phyloP scores from a whole-genome alignment of 768 basidiomycete genomes.

The Russula dissimulans region DNA sequence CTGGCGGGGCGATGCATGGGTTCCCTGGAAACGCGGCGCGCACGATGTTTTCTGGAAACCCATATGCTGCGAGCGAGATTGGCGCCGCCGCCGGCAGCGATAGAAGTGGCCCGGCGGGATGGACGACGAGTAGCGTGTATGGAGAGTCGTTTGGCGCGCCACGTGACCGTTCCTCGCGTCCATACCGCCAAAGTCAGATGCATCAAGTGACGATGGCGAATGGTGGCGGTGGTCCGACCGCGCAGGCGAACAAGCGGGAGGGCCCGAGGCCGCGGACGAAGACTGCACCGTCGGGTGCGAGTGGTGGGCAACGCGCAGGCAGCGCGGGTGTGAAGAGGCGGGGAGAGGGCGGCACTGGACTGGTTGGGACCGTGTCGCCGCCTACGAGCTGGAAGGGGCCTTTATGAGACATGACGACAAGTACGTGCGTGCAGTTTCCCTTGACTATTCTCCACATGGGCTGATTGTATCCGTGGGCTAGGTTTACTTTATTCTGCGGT shows the following conservation, averaged over 20 bases:
- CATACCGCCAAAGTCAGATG: conserved; percentile 6
- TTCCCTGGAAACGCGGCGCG: conserved; percentile 37
- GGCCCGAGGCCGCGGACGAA: conserved; percentile 24
- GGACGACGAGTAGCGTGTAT: conserved; percentile 57
- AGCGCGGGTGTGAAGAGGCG: background rate
- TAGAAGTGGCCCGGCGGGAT: conserved; percentile 17
- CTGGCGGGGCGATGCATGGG: conserved; percentile 33
- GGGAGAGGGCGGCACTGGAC: conserved; percentile 6
- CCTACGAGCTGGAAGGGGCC: conserved; percentile 29
- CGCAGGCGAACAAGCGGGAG: conserved; percentile 11
- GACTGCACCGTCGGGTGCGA: conserved; percentile 25
- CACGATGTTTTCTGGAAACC: conserved; percentile 61
- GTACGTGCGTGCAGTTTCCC: background rate
- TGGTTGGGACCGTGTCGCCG: conserved; percentile 22
- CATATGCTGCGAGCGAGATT: conserved; percentile 42
- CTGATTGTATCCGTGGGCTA: background rate
- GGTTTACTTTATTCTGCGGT: too few species aligned
- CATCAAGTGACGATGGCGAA: conserved; percentile 1
- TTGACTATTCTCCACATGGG: too few species aligned
- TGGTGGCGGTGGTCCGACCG: conserved; percentile 7
- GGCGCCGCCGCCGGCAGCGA: conserved; percentile 24
- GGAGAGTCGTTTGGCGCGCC: conserved; percentile 38
- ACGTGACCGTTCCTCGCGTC: conserved; percentile 24
- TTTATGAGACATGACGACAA: background rate
- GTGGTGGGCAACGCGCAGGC: background rate